Evolutionary conservation across 495 filamentous ascomycete species (phyloP).

Genomic region (Penicillium arizonense): DNA sequence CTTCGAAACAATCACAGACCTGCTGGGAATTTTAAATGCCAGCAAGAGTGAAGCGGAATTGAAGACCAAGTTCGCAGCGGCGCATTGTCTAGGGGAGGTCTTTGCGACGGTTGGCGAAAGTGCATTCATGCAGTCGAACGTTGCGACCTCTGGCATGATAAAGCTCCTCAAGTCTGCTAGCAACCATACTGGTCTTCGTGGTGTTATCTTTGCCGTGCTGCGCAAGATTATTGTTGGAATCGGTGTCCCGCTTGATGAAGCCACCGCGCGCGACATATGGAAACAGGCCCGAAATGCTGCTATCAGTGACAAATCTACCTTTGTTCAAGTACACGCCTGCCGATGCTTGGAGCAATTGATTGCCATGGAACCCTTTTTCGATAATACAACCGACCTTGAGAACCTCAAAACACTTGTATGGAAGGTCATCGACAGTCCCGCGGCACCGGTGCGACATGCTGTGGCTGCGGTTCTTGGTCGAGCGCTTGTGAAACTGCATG

Average conservation of each 20-base stretch:
- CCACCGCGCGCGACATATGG: conserved; percentile 85
- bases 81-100: conserved; percentile 83
- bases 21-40: conserved; percentile 70
- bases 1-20: conserved; percentile 90
- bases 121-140: conserved; percentile 77
- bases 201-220: conserved; percentile 76
- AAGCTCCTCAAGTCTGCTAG: conserved; percentile 79
- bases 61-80: conserved; percentile 79
- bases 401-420: conserved; percentile 74
- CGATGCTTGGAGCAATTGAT: conserved; percentile 74
- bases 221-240: conserved; percentile 75
- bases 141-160: conserved; percentile 67
- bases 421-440: conserved; percentile 80
- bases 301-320: conserved; percentile 73
- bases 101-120: conserved; percentile 90
- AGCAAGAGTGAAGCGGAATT: conserved; percentile 81
- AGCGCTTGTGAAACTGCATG: conserved; percentile 75
- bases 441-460: conserved; percentile 71
- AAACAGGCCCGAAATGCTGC: conserved; percentile 81
- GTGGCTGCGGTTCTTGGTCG: conserved; percentile 84
- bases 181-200: conserved; percentile 77
- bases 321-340: conserved; percentile 79
- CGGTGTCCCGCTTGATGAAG: conserved; percentile 75
- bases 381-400: conserved; percentile 90
- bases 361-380: conserved; percentile 72